phyloP scores from a whole-genome alignment of 352 stramenopile genomes.

The Phytophthora sansomeana region DNA sequence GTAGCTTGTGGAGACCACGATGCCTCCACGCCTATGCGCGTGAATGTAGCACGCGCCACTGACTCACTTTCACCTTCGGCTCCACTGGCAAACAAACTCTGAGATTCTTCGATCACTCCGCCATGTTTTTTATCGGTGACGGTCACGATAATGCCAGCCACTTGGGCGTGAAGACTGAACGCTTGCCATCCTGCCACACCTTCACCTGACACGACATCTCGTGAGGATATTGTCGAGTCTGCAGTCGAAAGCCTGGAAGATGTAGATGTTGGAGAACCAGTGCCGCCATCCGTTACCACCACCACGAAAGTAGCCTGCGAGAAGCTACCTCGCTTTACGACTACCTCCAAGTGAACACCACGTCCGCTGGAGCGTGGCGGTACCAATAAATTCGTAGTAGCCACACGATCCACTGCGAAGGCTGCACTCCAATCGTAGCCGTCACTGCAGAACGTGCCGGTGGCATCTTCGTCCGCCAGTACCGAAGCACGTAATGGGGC shows the following conservation, averaged over 20 bases:
- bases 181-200: conserved; percentile 52
- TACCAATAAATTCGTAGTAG: conserved; percentile 58
- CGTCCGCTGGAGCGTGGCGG: conserved; percentile 46
- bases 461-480: conserved; percentile 43
- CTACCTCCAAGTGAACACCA: conserved; percentile 53
- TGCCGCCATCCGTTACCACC: conserved; percentile 55
- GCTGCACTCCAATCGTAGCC: conserved; percentile 73
- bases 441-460: conserved; percentile 34
- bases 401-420: conserved; percentile 60
- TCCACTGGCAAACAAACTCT: conserved; percentile 32
- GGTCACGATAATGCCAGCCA: conserved; percentile 75
- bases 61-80: conserved; percentile 47
- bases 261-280: conserved; percentile 26
- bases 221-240: conserved; percentile 21
- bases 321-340: conserved; percentile 78
- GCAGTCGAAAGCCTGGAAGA: conserved; percentile 30
- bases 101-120: conserved; percentile 8
- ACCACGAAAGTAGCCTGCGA: conserved; percentile 79
- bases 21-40: conserved; percentile 65
- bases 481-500: conserved; percentile 65
- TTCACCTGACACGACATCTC: conserved; percentile 4
- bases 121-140: conserved; percentile 66
- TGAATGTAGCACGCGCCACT: conserved; percentile 76
- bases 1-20: conserved; percentile 51
- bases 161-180: conserved; percentile 72